Conservation (phyloP, 2,329 filamentous ascomycete genomes). For the Pseudocercospora musae region DNA sequence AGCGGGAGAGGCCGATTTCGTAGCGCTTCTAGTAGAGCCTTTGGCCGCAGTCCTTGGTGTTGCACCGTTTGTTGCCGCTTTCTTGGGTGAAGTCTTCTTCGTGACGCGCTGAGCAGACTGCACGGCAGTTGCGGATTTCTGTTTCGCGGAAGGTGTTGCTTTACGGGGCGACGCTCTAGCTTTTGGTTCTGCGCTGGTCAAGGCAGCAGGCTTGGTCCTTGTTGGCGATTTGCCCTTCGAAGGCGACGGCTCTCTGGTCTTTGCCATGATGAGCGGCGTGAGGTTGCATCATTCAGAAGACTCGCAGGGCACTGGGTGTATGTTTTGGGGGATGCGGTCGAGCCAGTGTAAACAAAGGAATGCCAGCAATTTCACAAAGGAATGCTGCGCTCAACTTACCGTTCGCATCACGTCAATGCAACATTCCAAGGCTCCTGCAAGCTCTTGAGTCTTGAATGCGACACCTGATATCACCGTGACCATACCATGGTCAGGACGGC, state of each 20-base stretch:
- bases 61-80: background rate
- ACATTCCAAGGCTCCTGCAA: too few species aligned
- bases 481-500: background rate
- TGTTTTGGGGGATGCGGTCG: background rate
- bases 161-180: slow-evolving; percentile 4
- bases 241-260: slow-evolving; percentile 7
- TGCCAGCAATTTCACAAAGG: slow-evolving; percentile 18
- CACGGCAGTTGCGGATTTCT: background rate
- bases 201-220: background rate
- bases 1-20: slow-evolving; percentile 7
- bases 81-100: slow-evolving; percentile 6
- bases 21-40: background rate
- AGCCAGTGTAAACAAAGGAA: slow-evolving; percentile 18
- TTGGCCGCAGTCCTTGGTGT: slow-evolving; percentile 4
- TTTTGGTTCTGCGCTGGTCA: background rate
- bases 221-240: background rate
- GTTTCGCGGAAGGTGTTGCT: slow-evolving; percentile 9
- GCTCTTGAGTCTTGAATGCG: too few species aligned
- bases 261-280: slow-evolving; percentile 2
- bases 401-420: too few species aligned
- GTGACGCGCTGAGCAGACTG: background rate
- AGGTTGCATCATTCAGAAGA: background rate
- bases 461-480: too few species aligned
- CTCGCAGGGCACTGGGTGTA: background rate
- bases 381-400: slow-evolving; percentile 16